Conservation (phyloP, 1,284 basidiomycete genomes). For the Pseudozyma hubeiensis region DNA sequence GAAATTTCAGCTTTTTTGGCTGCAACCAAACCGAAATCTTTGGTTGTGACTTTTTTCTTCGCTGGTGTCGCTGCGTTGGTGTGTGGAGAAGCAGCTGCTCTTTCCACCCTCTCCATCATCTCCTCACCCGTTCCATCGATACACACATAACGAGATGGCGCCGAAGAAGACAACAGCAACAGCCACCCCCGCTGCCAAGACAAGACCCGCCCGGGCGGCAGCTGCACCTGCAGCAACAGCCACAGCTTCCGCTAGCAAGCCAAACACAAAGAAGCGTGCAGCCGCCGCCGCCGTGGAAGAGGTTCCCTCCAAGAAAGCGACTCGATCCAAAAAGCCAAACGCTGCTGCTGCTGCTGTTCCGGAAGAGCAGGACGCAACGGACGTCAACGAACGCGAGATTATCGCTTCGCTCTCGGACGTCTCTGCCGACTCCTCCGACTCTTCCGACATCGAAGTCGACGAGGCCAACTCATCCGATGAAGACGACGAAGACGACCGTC, state of each 20-base stretch:
- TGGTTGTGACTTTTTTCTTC: background rate
- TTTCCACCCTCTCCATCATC: slow-evolving; percentile 3
- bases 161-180: slow-evolving; percentile 27
- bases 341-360: slow-evolving; percentile 1
- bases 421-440: slow-evolving; percentile 33
- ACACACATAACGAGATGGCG: slow-evolving; percentile 14
- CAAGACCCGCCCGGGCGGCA: slow-evolving; percentile 2
- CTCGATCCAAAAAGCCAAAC: slow-evolving; percentile 7
- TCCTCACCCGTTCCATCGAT: background rate
- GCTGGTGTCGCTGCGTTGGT: background rate
- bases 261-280: slow-evolving; percentile 35
- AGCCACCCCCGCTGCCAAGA: background rate
- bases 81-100: slow-evolving; percentile 1
- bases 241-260: slow-evolving; percentile 12
- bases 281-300: slow-evolving; percentile 11
- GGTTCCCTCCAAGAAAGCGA: slow-evolving; percentile 15
- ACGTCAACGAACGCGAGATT: slow-evolving; percentile 35
- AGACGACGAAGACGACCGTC: slow-evolving; percentile 58
- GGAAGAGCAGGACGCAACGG: slow-evolving; percentile 25
- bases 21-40: slow-evolving; percentile 3
- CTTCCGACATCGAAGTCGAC: slow-evolving; percentile 25
- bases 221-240: slow-evolving; percentile 5
- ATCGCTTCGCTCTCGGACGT: slow-evolving; percentile 45
- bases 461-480: slow-evolving; percentile 57
- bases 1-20: slow-evolving; percentile 7